Percentiles rank a stretch among this genome's conserved stretches.
Conservation (phyloP, 2,329 filamentous ascomycete genomes). For the Neonectria ditissima region DNA sequence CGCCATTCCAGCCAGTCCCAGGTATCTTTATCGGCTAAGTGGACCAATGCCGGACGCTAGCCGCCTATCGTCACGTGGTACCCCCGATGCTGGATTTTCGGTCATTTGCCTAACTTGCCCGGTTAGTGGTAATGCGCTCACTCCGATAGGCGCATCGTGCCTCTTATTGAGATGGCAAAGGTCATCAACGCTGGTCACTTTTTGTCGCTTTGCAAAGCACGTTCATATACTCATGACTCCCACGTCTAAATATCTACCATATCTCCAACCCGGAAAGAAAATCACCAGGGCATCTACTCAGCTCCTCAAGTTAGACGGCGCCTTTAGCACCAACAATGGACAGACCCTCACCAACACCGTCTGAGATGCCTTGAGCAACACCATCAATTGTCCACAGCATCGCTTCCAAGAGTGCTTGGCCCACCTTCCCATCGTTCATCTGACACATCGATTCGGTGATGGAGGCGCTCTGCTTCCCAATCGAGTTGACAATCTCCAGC, state of each 20-base stretch:
- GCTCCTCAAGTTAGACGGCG: not conserved
- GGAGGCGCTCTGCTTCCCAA: conserved; percentile 70
- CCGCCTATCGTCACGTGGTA: conserved; percentile 4
- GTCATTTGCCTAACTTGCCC: not conserved
- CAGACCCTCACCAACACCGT: conserved; percentile 64
- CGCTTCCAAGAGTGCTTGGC: conserved; percentile 66
- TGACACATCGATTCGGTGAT: conserved; percentile 65
- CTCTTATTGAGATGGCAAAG: not conserved
- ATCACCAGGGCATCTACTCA: not conserved
- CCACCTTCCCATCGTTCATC: conserved; percentile 74
- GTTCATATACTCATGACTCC: conserved; percentile 7
- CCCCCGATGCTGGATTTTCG: not conserved
- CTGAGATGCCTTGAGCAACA: conserved; percentile 74
- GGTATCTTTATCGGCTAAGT: conserved; percentile 24
- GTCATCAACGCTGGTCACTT: conserved; percentile 8
- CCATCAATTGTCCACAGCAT: conserved; percentile 72
- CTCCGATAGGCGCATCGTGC: not conserved
- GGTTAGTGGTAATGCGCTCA: not conserved
- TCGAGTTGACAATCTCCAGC: conserved; percentile 67
- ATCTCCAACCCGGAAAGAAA: conserved; percentile 5
- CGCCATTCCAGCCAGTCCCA: conserved; percentile 4
- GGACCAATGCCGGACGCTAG: not conserved
- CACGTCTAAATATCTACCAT: conserved; percentile 15
- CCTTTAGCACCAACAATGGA: conserved; percentile 39
- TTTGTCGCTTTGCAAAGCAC: conserved; percentile 11